These are phyloP conservation scores for Fusarium bactridioides DNA, from an alignment of 2,329 filamentous ascomycete genomes.

Conservation along the genomic window DNA sequence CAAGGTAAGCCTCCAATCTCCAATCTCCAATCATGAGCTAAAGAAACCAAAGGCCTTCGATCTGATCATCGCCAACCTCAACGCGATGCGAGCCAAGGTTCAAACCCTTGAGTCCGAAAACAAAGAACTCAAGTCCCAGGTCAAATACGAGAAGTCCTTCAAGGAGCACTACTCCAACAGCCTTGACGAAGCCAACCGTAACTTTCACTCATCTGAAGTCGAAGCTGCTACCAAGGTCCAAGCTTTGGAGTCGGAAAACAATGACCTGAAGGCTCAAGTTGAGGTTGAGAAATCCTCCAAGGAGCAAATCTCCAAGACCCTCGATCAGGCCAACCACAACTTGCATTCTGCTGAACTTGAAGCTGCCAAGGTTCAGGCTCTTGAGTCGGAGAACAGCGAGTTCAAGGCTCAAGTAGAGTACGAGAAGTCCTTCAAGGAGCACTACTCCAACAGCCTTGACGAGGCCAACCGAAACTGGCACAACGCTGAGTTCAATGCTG, in stretches of 20 bases:
- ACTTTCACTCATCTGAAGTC: background rate
- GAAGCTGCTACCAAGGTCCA: background rate
- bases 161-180: background rate
- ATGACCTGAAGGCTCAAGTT: rapidly evolving
- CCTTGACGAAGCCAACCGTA: background rate
- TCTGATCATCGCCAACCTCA: background rate
- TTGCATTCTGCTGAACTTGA: background rate
- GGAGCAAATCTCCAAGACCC: background rate
- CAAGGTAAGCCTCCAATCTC: background rate
- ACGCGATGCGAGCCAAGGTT: background rate
- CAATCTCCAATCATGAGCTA: background rate
- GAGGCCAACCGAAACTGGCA: background rate
- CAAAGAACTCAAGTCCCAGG: background rate
- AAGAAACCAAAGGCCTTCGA: background rate
- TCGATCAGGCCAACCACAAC: background rate
- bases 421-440: background rate
- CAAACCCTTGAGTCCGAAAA: background rate
- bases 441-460: background rate
- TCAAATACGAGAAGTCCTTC: background rate
- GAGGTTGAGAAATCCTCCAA: background rate
- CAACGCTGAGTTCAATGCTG: background rate
- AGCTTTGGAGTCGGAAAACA: background rate
- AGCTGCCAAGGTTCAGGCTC: background rate
- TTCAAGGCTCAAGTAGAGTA: background rate
- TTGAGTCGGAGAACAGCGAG: background rate